Conservation (phyloP, 805 yeast species). For the Yamadazyma nakazawae region DNA sequence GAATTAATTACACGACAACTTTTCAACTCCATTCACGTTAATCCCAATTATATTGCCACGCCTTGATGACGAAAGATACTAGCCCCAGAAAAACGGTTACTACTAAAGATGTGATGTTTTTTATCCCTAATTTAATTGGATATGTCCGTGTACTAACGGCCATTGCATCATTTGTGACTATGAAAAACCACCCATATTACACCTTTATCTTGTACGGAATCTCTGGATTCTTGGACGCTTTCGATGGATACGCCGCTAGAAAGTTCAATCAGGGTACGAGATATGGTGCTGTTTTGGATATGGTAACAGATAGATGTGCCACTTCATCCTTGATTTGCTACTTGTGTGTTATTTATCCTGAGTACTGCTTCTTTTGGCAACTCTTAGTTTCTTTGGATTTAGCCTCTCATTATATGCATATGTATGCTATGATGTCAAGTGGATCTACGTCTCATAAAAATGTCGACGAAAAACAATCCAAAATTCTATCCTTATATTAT, state of each 20-base stretch:
- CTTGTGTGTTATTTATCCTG: constrained; percentile 76
- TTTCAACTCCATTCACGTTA: background rate
- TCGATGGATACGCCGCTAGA: constrained; percentile 95
- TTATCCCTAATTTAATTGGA: constrained; percentile 90
- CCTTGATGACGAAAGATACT: background rate
- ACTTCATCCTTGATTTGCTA: constrained; percentile 90
- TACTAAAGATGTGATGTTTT: constrained; percentile 60
- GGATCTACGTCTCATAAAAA: constrained; percentile 85
- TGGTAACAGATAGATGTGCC: constrained; percentile 98
- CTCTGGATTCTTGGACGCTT: constrained; percentile 90
- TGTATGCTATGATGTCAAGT: constrained; percentile 85
- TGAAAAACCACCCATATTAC: constrained; percentile 79
- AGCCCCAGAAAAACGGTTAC: constrained; percentile 21
- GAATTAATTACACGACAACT: background rate
- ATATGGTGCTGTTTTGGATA: constrained; percentile 95
- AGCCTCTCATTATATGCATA: constrained; percentile 96
- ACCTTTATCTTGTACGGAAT: constrained; percentile 78
- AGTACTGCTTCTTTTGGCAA: constrained; percentile 70
- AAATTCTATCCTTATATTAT: constrained; percentile 80
- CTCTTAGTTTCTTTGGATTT: constrained; percentile 77
- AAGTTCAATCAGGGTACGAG: constrained; percentile 81
- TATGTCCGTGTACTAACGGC: constrained; percentile 82
- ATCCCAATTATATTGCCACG: background rate
- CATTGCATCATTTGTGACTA: constrained; percentile 69
- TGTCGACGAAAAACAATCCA: constrained; percentile 65